These are phyloP conservation scores for Epichloe hybrida DNA, from an alignment of 2,329 filamentous ascomycete genomes.

Conservation along the genomic window DNA sequence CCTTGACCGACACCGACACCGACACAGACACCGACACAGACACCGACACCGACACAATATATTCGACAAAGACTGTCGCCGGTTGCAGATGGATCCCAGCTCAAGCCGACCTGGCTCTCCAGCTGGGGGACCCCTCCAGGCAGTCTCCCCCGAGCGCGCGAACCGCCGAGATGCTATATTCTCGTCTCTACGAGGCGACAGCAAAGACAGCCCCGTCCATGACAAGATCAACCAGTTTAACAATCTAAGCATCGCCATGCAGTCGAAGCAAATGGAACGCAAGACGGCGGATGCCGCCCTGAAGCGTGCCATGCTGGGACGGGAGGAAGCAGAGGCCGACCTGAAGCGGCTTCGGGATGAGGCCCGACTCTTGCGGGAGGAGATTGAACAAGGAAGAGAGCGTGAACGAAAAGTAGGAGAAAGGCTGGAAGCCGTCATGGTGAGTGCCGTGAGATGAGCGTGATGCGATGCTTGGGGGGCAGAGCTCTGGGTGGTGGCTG, in stretches of 20 bases:
- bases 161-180: conserved; percentile 32
- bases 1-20: not conserved
- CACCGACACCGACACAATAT: not conserved
- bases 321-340: conserved; percentile 61
- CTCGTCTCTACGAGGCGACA: conserved; percentile 22
- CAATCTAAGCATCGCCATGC: conserved; percentile 46
- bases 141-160: conserved; percentile 49
- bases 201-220: conserved; percentile 47
- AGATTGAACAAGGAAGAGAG: conserved; percentile 51
- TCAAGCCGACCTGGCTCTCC: conserved; percentile 40
- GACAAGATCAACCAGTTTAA: conserved; percentile 64
- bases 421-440: conserved; percentile 55
- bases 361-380: conserved; percentile 36
- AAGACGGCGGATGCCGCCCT: conserved; percentile 52
- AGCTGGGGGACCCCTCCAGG: conserved; percentile 40
- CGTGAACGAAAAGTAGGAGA: conserved; percentile 54
- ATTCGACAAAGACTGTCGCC: not conserved
- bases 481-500: not conserved
- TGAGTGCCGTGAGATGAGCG: conserved; percentile 23
- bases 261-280: conserved; percentile 48
- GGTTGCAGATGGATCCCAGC: conserved; percentile 25
- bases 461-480: not conserved
- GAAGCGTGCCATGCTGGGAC: conserved; percentile 51
- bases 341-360: conserved; percentile 51
- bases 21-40: too few species aligned